Conservation (phyloP, 2,329 filamentous ascomycete species). For the Lithohypha guttulata region DNA sequence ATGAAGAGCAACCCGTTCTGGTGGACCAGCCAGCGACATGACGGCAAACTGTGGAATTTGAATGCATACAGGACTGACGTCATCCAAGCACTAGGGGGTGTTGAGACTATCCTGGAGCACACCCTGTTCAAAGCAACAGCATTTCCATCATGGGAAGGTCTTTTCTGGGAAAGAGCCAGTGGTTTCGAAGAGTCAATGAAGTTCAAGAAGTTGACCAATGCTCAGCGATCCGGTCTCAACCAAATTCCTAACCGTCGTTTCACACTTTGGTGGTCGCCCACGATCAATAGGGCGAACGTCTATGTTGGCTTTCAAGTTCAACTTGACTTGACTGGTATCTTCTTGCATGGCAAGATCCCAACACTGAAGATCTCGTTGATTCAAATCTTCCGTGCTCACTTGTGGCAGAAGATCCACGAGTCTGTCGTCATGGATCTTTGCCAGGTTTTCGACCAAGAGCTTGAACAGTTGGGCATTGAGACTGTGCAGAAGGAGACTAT, state of each 20-base stretch:
- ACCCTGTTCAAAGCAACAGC: slow-evolving; percentile 94
- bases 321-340: slow-evolving; percentile 93
- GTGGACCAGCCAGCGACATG: slow-evolving; percentile 97
- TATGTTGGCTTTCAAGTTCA: slow-evolving; percentile 99
- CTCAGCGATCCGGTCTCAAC: slow-evolving; percentile 90
- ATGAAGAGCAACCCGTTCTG: slow-evolving; percentile 99
- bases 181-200: slow-evolving; percentile 65
- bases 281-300: slow-evolving; percentile 90
- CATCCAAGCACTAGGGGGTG: slow-evolving; percentile 89
- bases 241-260: slow-evolving; percentile 98
- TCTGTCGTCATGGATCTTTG: slow-evolving; percentile 98
- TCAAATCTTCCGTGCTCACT: slow-evolving; percentile 97
- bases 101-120: slow-evolving; percentile 95
- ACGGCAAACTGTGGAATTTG: slow-evolving; percentile 94
- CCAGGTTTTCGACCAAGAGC: slow-evolving; percentile 94
- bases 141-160: slow-evolving; percentile 91
- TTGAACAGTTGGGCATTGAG: slow-evolving; percentile 91
- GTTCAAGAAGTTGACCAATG: slow-evolving; percentile 98
- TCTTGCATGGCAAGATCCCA: slow-evolving; percentile 97
- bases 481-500: slow-evolving; percentile 99
- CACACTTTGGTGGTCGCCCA: slow-evolving; percentile 85
- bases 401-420: slow-evolving; percentile 99
- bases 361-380: slow-evolving; percentile 96
- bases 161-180: slow-evolving; percentile 70
- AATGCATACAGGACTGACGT: slow-evolving; percentile 95